These are phyloP conservation scores for Diaporthe longicolla DNA, from an alignment of 2,329 filamentous ascomycete genomes.

Conservation along the genomic window DNA sequence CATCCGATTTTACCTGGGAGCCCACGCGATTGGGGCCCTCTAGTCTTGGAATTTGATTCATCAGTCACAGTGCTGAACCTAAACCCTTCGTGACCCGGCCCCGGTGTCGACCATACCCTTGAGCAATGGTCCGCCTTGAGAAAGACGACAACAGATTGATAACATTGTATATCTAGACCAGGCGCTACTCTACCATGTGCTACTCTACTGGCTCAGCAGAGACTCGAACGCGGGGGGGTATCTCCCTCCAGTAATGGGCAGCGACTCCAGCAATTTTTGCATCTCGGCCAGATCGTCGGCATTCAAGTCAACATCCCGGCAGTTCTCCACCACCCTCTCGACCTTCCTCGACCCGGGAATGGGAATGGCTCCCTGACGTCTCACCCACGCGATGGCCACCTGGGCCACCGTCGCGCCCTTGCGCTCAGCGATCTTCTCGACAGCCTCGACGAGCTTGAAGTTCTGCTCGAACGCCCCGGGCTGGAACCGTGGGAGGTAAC, in stretches of 20 bases:
- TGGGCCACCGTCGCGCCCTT: constrained; percentile 75
- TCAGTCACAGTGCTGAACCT: neutral
- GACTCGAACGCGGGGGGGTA: constrained; percentile 54
- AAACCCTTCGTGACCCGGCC: too few relatives aligned
- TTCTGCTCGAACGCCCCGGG: constrained; percentile 73
- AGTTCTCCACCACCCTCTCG: constrained; percentile 72
- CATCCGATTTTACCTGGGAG: neutral
- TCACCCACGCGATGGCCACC: constrained; percentile 76
- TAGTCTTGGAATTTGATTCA: neutral
- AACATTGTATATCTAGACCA: neutral
- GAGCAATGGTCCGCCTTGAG: neutral
- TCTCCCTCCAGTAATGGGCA: constrained; percentile 62
- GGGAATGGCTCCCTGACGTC: constrained; percentile 70
- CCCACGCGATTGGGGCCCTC: neutral
- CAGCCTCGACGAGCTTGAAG: constrained; percentile 70
- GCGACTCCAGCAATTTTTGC: constrained; percentile 61
- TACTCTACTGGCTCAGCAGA: constrained; percentile 29
- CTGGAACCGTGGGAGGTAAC: constrained; percentile 71
- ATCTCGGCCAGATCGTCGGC: constrained; percentile 66
- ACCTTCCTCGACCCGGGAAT: constrained; percentile 75
- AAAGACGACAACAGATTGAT: neutral
- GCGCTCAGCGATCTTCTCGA: constrained; percentile 69
- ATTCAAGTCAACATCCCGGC: constrained; percentile 62
- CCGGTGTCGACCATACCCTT: neutral
- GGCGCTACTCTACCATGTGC: neutral